A percentile compares a stretch with the other conserved stretches of the same genome.
These are phyloP conservation scores for Plectosphaerella sp. DNA, from an alignment of 2,329 filamentous ascomycete genomes.

Conservation along the genomic window DNA sequence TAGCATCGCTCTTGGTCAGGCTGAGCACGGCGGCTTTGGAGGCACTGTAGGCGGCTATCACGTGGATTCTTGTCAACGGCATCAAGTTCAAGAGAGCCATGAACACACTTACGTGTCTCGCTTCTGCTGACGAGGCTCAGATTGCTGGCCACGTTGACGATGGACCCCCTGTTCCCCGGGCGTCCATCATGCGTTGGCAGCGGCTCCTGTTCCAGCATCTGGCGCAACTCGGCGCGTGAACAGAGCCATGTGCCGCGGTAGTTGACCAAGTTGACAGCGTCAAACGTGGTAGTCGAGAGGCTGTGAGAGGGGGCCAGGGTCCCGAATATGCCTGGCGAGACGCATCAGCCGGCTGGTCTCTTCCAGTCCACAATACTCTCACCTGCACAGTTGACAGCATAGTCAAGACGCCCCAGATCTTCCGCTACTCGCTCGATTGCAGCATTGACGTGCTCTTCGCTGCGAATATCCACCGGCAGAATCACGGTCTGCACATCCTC, in stretches of 20 bases:
- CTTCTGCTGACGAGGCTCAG: constrained; percentile 36
- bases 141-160: constrained; percentile 41
- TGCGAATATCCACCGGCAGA: constrained; percentile 27
- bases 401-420: constrained; percentile 36
- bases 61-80: not conserved
- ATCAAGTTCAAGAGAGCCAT: not conserved
- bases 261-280: constrained; percentile 35
- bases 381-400: constrained; percentile 41
- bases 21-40: constrained; percentile 40
- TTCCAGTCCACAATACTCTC: not conserved
- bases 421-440: constrained; percentile 25
- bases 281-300: constrained; percentile 31
- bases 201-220: constrained; percentile 39
- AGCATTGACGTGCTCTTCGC: constrained; percentile 25
- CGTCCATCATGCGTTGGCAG: constrained; percentile 36
- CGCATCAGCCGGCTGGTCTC: not conserved
- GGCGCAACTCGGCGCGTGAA: constrained; percentile 33
- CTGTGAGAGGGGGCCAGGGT: constrained; percentile 28
- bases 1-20: constrained; percentile 42
- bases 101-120: constrained; percentile 28
- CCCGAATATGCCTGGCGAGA: constrained; percentile 28
- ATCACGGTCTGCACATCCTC: constrained; percentile 18
- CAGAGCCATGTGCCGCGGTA: constrained; percentile 40
- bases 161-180: constrained; percentile 31
- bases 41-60: constrained; percentile 36